Evolutionary conservation across 2,329 filamentous ascomycete species (phyloP).

Genomic region (Xylariomycetidae sp.): DNA sequence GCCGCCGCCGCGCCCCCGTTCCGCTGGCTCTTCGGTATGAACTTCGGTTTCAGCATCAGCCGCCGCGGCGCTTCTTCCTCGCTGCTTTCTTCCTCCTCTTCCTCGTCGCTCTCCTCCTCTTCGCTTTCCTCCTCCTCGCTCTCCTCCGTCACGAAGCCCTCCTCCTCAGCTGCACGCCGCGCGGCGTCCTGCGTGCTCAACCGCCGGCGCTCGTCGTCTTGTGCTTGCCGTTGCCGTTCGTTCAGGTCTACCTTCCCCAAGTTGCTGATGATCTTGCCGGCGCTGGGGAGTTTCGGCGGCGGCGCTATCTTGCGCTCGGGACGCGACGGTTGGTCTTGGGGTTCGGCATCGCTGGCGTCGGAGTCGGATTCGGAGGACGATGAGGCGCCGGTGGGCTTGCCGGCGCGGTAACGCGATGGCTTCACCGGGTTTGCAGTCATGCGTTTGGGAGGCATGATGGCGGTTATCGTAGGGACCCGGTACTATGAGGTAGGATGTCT

Average conservation of each 20-base stretch:
- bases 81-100: conserved; percentile 38
- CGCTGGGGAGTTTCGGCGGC: conserved; percentile 51
- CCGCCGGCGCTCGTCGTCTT: conserved; percentile 40
- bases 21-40: conserved; percentile 55
- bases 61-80: conserved; percentile 53
- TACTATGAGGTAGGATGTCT: no score
- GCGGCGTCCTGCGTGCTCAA: conserved; percentile 45
- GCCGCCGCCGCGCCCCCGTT: conserved; percentile 16
- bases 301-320: conserved; percentile 36
- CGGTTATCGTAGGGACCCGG: no score
- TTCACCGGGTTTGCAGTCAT: conserved; percentile 90
- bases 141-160: conserved; percentile 56
- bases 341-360: conserved; percentile 36
- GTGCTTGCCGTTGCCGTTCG: conserved; percentile 38
- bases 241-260: conserved; percentile 47
- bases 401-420: conserved; percentile 77
- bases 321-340: conserved; percentile 21
- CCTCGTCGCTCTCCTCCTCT: conserved; percentile 28
- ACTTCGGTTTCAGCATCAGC: conserved; percentile 58
- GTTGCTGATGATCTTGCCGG: conserved; percentile 49
- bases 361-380: conserved; percentile 46
- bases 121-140: conserved; percentile 34
- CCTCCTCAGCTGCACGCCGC: conserved; percentile 50
- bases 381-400: conserved; percentile 60
- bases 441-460: conserved; percentile 62